A percentile compares a stretch with the other conserved stretches of the same genome.
Evolutionary conservation across 257 asterid species (phyloP).

Genomic region (Parsonsia alboflavescens): DNA sequence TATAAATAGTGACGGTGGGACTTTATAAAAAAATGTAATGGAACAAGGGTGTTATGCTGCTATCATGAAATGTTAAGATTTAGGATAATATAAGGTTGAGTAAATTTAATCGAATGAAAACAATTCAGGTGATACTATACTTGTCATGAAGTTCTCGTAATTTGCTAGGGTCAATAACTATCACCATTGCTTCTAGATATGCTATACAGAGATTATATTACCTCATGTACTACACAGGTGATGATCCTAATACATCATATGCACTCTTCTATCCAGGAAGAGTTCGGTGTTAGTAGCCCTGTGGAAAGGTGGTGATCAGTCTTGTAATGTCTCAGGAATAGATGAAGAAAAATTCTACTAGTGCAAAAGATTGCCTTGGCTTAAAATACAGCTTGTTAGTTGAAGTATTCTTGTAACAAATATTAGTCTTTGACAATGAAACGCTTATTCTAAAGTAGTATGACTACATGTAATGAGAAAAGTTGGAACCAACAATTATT

Average conservation of each 20-base stretch:
- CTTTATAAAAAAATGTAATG: neutral
- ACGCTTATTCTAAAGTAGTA: neutral
- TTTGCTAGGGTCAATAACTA: neutral
- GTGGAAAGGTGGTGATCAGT: neutral
- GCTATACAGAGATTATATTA: neutral
- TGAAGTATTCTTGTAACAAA: neutral
- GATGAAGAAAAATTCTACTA: neutral
- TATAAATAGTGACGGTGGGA: no score
- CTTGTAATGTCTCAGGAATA: neutral
- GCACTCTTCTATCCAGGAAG: neutral
- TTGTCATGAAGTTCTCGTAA: neutral
- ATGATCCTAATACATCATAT: neutral
- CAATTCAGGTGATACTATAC: neutral
- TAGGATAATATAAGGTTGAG: no score
- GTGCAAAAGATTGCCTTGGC: neutral
- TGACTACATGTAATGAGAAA: neutral
- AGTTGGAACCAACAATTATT: neutral
- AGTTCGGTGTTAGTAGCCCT: neutral
- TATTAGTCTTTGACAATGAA: neutral
- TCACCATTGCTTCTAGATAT: neutral
- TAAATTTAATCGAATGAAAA: neutral
- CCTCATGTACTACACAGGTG: neutral
- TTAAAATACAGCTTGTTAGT: neutral
- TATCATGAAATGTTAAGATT: neutral
- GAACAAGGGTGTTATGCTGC: neutral